Evolutionary conservation across 257 asterid genomes (phyloP), one percentile per base, ranked within the genome.

Genomic region (Lantana camara): DNA sequence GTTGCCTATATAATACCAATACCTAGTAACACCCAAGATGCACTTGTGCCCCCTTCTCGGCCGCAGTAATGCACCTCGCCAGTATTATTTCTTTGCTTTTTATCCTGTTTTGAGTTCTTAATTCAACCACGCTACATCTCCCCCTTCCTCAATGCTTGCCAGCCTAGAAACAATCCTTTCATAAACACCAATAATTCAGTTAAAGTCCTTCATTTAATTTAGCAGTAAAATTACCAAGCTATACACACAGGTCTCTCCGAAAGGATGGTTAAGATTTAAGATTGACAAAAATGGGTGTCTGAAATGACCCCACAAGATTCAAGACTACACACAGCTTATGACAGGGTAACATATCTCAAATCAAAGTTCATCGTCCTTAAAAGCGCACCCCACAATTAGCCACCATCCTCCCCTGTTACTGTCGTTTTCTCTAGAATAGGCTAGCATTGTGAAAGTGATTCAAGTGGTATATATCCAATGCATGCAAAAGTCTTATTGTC

Each of bases 371-470:
- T 50, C 22, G 13, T 50, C 55, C n/a, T 49, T 27, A 10, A 19
- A 8, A 41, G 15, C 45, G 12, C 27, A 22, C 16, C 34, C 71
- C 27, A 52, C 62, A 53, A 41, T 29, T 49, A 53, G 54, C 55
- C 32, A 29, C 37, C 63, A 53, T n/a, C n/a, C n/a, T n/a, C n/a
- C 32, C 60, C 22, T 27, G 9, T 32, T 45, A 12, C 17, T 63
- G 71, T 55, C 57, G 14, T 57, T 4, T 61, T 56, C 32, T 29
- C 49, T 11, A 20, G 32, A 41, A 35, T 29, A 49, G 37, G 67
- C n/a, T 65, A 64, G 57, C 63, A 66, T n/a, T 59, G 54, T 66
- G 73, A 73, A 45, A 60, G 73, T 32, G 73, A 66, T 60, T 66
- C 14, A 59, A 32, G 23, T 16, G 77, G 73, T 64, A n/a, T n/a